Conservation (phyloP, 2,329 filamentous ascomycete species). For the Fusarium sp. region DNA sequence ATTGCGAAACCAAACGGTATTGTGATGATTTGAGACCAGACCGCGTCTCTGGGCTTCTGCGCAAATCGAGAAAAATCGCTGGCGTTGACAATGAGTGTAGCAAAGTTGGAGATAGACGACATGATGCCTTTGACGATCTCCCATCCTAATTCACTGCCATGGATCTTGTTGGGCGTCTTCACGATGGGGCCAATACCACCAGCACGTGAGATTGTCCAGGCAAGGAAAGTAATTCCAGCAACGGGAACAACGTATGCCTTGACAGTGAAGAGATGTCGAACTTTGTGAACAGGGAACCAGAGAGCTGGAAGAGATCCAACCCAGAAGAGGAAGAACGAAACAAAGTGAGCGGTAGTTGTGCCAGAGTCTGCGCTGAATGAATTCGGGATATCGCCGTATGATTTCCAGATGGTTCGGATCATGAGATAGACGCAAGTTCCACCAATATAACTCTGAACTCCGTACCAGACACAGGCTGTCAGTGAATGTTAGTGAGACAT, state of each 20-base stretch:
- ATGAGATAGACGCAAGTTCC: constrained; percentile 89
- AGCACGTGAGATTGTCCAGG: constrained; percentile 87
- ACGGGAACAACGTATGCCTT: constrained; percentile 88
- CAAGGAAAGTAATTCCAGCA: constrained; percentile 88
- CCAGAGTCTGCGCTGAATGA: constrained; percentile 75
- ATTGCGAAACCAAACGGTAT: constrained; percentile 81
- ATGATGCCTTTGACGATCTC: constrained; percentile 88
- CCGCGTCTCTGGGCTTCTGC: constrained; percentile 78
- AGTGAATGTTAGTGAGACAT: constrained; percentile 24
- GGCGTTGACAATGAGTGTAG: constrained; percentile 86
- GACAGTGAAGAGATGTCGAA: constrained; percentile 91
- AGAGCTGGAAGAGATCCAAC: constrained; percentile 83
- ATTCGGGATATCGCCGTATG: constrained; percentile 76
- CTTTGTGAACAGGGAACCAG: constrained; percentile 90
- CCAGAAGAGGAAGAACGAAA: constrained; percentile 92
- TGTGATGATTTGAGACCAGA: constrained; percentile 85
- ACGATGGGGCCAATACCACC: constrained; percentile 89
- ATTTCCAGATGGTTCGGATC: constrained; percentile 87
- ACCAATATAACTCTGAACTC: constrained; percentile 88
- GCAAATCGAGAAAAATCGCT: constrained; percentile 91
- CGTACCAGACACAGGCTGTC: constrained; percentile 85
- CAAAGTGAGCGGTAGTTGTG: constrained; percentile 81
- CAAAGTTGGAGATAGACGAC: constrained; percentile 91
- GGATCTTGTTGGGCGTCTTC: constrained; percentile 72
- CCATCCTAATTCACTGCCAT: constrained; percentile 83